Evolutionary conservation across 164 flowering plant genomes (phyloP).

Genomic region (Annona cherimola): DNA sequence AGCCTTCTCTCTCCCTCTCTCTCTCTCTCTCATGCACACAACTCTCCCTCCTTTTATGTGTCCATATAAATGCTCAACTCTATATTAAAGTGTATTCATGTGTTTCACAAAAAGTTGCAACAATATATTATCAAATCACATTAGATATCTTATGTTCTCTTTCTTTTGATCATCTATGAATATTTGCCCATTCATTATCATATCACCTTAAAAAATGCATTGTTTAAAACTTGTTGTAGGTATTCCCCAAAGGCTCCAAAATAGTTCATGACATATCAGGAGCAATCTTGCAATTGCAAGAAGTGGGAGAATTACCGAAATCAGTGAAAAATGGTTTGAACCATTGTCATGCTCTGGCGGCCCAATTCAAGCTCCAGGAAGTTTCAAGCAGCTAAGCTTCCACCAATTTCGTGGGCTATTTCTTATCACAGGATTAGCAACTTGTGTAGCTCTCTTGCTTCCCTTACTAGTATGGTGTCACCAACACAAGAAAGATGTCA

Average conservation of each 20-base stretch:
- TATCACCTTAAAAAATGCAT: too few species aligned
- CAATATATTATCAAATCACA: too few species aligned
- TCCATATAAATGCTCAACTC: too few species aligned
- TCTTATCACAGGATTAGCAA: background rate
- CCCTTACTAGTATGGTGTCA: too few species aligned
- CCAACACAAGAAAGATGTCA: too few species aligned
- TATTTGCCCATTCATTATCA: too few species aligned
- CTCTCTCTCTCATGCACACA: background rate
- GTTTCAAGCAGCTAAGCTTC: background rate
- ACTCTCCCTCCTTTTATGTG: too few species aligned
- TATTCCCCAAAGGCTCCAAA: constrained; percentile 17
- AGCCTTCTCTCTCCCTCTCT: background rate
- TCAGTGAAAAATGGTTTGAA: constrained; percentile 11
- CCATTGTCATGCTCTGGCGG: background rate
- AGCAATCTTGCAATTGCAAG: constrained; percentile 14
- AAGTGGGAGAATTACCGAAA: background rate
- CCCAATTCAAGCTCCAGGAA: background rate
- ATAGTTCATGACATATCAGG: constrained; percentile 17
- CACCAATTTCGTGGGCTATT: background rate
- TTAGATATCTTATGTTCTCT: too few species aligned
- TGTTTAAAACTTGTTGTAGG: too few species aligned
- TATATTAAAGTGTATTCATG: too few species aligned
- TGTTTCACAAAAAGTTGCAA: too few species aligned
- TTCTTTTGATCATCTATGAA: too few species aligned
- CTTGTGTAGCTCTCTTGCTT: background rate